Conservation (phyloP, 345 rosid genomes). For the Citrus unshiu region DNA sequence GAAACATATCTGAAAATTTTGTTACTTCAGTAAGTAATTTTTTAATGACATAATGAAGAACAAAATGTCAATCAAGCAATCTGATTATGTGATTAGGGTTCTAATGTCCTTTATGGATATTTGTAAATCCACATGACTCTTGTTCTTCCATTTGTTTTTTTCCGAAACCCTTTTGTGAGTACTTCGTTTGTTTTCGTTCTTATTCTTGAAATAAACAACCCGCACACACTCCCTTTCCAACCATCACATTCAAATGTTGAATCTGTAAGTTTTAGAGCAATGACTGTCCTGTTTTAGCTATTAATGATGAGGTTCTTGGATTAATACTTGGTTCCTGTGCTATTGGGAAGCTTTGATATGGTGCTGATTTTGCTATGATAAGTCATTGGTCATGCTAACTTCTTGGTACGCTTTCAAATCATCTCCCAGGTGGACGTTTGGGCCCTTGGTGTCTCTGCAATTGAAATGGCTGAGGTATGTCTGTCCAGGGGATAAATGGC, state of each 20-base stretch:
- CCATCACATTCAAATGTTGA: neutral
- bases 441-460: constrained; percentile 99
- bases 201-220: neutral
- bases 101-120: neutral
- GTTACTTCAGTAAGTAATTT: neutral
- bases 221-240: no score
- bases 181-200: neutral
- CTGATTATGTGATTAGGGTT: neutral
- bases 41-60: neutral
- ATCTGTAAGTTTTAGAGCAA: neutral
- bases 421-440: constrained; percentile 91
- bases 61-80: neutral
- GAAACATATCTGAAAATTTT: neutral
- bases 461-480: constrained; percentile 99
- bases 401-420: constrained; percentile 8
- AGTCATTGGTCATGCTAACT: constrained; percentile 2
- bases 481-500: constrained; percentile 6
- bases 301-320: neutral
- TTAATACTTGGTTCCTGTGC: neutral
- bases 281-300: neutral
- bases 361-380: neutral
- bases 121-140: neutral
- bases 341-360: neutral
- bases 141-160: no score
- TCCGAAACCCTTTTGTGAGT: no score